Evolutionary conservation across 768 basidiomycete species (phyloP), one percentile per base, ranked within the genome.

Genomic region (Suillus luteus): DNA sequence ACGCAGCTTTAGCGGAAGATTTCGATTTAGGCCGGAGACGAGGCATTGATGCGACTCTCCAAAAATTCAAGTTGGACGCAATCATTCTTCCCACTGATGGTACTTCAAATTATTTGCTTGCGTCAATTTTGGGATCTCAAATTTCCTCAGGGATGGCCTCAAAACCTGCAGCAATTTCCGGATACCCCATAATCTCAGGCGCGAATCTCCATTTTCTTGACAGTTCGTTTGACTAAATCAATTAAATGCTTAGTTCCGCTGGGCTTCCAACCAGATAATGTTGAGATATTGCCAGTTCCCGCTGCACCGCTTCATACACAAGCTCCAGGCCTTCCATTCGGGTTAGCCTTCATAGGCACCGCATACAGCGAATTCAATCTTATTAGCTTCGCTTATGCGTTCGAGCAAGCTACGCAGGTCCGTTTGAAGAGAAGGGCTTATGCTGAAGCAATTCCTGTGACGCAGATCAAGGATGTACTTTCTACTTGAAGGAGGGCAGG

Each of bases 161-260:
- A 0, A 70, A 65, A 19, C 68, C 75, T 5, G 69, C 74, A 74
- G 88, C 86, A 4, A 82, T 88, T 62, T 84, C 85, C 5, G 88
- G 87, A 9, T 89, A 88, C 66, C 88, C 88, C 2, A 85, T 88
- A 60, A 77, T 88, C 43, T 87, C 88, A 27, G 86, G 87, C 84
- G 51, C 67, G 77, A 66, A 7, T 19, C n/a, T 12, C 49, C n/a
- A 44, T 35, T 35, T 52, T 41, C 19, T 43, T 46, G 31, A 46
- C 52, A 3, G 10, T 40, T 37, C 41, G 49, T 55, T 66, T 15
- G 24, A 71, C 44, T 61, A 49, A 54, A 62, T 14, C 19, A 22
- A 62, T 14, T 17, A 22, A 12, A 14, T 10, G 4, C 19, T 37
- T 48, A 72, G 87, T 89, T 10, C 87, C 88, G 1, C 79, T 89